Conservation (phyloP, 1,139 yeast genomes). For the Komagataea norvegica region DNA sequence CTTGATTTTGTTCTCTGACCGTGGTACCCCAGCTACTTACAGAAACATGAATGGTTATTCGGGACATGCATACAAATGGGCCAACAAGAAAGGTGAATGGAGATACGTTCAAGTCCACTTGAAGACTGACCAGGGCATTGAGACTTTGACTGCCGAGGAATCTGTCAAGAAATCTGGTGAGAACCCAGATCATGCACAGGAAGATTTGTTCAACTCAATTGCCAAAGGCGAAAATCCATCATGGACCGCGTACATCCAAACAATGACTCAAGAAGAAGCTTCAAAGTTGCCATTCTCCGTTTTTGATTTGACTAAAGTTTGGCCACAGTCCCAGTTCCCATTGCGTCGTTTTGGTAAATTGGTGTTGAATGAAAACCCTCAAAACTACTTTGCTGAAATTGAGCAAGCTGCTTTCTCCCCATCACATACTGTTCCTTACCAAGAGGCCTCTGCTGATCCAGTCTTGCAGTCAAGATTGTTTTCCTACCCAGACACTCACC, state of each 20-base stretch:
- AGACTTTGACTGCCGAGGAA: constrained; percentile 51
- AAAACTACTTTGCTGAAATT: constrained; percentile 53
- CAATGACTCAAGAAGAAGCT: constrained; percentile 65
- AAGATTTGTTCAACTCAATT: constrained; percentile 59
- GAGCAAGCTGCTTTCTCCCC: constrained; percentile 62
- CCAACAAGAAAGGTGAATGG: constrained; percentile 63
- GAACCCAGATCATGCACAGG: constrained; percentile 61
- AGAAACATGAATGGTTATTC: constrained; percentile 69
- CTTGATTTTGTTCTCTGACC: constrained; percentile 55
- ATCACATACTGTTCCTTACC: constrained; percentile 54
- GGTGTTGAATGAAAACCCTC: constrained; percentile 51
- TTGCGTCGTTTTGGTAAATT: constrained; percentile 53
- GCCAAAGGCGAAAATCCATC: constrained; percentile 56
- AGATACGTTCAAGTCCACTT: constrained; percentile 62
- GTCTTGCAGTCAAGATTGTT: constrained; percentile 54
- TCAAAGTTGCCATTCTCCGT: constrained; percentile 57
- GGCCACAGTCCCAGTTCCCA: constrained; percentile 58
- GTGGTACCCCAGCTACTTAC: constrained; percentile 65
- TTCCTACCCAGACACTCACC: constrained; percentile 57
- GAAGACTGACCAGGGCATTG: constrained; percentile 55
- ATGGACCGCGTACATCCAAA: constrained; percentile 63
- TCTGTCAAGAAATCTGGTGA: constrained; percentile 55
- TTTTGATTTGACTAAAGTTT: constrained; percentile 61
- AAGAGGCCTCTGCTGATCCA: constrained; percentile 58
- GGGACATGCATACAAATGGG: constrained; percentile 69